Evolutionary conservation across 1,284 basidiomycete genomes (phyloP), one percentile per base, ranked within the genome.

Genomic region (Agaricales sp.): DNA sequence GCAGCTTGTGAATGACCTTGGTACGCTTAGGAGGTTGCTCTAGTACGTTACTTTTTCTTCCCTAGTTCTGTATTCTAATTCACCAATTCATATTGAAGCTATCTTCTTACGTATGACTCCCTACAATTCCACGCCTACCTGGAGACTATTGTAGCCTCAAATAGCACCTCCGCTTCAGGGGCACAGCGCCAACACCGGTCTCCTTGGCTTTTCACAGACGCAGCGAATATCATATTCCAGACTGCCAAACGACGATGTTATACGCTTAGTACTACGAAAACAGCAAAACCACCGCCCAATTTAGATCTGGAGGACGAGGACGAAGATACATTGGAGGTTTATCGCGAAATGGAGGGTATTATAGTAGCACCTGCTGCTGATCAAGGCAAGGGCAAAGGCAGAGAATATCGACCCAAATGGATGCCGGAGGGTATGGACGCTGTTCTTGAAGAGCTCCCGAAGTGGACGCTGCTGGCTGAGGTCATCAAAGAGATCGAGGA

Each of bases 401-500:
- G 61, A 48, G 45, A 56, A 41, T 39, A 56, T 53, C 57, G 64
- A 57, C 71, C 72, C 2, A 52, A 54, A 26, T 90, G 91, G 82
- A 58, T 93, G 8, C 88, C 92, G 0, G 73, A 80, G 6, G 86
- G 81, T 0, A 84, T 96, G 60, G 82, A 91, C 38, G 88, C 91
- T 0, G 79, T 93, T 0, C 71, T 99, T 16, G 95, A 99, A 63
- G 94, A 97, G 61, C 76, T 90, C 37, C 95, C 95, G 0, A 99
- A 99, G 61, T 99, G 96, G 95, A 77, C 75, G 47, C 65, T 97
- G 2, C 68, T 99, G 2, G 78, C 82, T 0, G 89, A 93, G 12
- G 78, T 96, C 0, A 63, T 99, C 45, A 77, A 92, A 53, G 96
- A 99, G 67, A 87, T 94, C 3, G 96, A 99, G 64, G 83, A 85